Evolutionary conservation across 192 early-diverging fungal species (phyloP).

Genomic region (Umbelopsis sp.): DNA sequence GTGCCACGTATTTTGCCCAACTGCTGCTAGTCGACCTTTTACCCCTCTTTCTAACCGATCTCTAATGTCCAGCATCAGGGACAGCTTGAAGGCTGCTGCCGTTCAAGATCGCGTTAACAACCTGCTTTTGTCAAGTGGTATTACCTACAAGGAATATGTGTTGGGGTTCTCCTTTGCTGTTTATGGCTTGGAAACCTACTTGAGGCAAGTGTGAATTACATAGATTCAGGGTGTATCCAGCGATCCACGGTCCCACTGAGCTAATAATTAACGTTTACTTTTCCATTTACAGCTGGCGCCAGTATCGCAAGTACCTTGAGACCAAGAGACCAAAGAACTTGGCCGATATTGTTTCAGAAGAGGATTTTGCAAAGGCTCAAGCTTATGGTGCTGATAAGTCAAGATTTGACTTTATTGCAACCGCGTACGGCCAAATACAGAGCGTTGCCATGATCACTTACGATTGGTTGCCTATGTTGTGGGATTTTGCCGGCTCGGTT

Average conservation of each 20-base stretch:
- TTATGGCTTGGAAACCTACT: constrained; percentile 82
- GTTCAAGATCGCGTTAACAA: constrained; percentile 16
- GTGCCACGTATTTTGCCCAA: too few species aligned
- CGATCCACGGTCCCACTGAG: too few species aligned
- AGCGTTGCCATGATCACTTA: constrained; percentile 67
- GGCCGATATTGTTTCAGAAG: constrained; percentile 66
- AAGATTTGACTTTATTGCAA: constrained; percentile 72
- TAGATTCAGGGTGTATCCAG: too few species aligned
- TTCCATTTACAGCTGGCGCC: constrained; percentile 59
- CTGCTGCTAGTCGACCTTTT: neutral
- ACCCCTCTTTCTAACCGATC: neutral
- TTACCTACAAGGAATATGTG: constrained; percentile 83
- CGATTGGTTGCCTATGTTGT: constrained; percentile 76
- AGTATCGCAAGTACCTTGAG: constrained; percentile 73
- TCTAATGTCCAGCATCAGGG: constrained; percentile 14
- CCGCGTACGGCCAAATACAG: constrained; percentile 65
- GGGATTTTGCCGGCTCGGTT: constrained; percentile 59
- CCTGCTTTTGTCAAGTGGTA: neutral
- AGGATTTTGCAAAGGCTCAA: constrained; percentile 83
- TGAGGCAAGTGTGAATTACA: constrained; percentile 51
- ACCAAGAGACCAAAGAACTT: constrained; percentile 72
- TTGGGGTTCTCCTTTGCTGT: constrained; percentile 70
- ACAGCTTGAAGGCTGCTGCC: constrained; percentile 4
- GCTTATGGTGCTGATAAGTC: constrained; percentile 87
- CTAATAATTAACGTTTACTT: neutral